Base-by-base conservation (phyloP, 2,329 filamentous ascomycete species). In the Neophaeococcomyces aloes region DNA sequence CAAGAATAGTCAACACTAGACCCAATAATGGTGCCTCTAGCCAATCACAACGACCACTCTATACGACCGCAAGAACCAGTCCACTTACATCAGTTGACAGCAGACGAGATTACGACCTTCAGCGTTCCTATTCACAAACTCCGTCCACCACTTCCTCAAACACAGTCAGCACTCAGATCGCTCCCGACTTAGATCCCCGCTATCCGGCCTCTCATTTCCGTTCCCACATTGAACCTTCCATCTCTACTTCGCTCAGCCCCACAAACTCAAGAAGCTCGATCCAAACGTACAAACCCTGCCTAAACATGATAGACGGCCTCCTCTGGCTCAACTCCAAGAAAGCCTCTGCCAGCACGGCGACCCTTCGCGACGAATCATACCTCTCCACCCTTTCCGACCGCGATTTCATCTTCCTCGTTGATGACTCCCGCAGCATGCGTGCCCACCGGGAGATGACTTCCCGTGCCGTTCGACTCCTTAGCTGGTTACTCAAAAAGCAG, bases 401-500 rank as follows among this genome's bases (percentile, higher is more conserved):
- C 15, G 34, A 36, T 15, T 36, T 18, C 53, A 48, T 57, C 8
- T 61, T 61, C 43, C 48, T 61, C 2, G 51, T 61, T 14, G 59
- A 61, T 38, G 57, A 59, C 37, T 47, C 50, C 3, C 34, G 33
- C 2, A 54, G 52, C 3, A 61, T 61, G 59, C 29, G 37, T 2
- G 30, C 43, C 14, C 29, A 46, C 21, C 33, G 47, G 19, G 14
- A 29, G 15, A 21, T 33, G 13, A 32, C 45, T 30, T n/a, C 19
- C 13, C 17, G 32, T 4, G 33, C 42, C 5, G 37, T 37, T 13
- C 11, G 19, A 3, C 14, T 29, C 29, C 21, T 48, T 10, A 18
- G 32, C 14, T 46, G 40, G 15, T 37, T 48, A 23, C 18, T 45
- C 4, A 48, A 48, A n/a, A 36, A 36, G n/a, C 19, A 18, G 6